phyloP scores from a whole-genome alignment of 805 yeast species.

The Pichia occidentalis region DNA sequence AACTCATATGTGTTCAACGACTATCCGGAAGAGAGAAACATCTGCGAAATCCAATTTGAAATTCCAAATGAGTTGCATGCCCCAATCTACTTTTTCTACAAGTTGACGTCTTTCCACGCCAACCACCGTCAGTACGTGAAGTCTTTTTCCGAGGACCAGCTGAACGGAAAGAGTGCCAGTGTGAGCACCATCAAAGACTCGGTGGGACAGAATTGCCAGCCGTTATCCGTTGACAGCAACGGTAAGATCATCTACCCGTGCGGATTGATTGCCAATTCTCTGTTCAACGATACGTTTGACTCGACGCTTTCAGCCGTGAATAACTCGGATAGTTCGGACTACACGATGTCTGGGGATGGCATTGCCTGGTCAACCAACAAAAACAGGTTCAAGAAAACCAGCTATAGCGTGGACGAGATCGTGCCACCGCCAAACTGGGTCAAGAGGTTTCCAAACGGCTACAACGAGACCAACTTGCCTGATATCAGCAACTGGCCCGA shows the following conservation, averaged over 20 bases:
- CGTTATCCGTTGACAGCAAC: constrained; percentile 41
- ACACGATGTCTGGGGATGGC: constrained; percentile 41
- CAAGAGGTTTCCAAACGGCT: constrained; percentile 65
- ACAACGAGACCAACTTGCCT: constrained; percentile 62
- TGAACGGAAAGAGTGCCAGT: constrained; percentile 66
- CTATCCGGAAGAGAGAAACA: constrained; percentile 40
- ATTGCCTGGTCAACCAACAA: constrained; percentile 72
- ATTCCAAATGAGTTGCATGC: constrained; percentile 67
- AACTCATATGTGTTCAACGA: constrained; percentile 34
- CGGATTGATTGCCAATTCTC: constrained; percentile 74
- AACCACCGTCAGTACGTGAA: constrained; percentile 93
- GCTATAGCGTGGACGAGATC: constrained; percentile 51
- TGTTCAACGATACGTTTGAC: constrained; percentile 71
- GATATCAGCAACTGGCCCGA: constrained; percentile 61
- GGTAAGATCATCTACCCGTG: constrained; percentile 68
- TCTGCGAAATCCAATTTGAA: constrained; percentile 68
- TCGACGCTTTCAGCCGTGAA: constrained; percentile 37
- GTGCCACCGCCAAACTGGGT: constrained; percentile 85
- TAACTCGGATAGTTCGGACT: constrained; percentile 36
- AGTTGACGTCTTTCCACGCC: constrained; percentile 80
- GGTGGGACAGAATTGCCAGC: constrained; percentile 54
- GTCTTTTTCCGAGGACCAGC: constrained; percentile 73
- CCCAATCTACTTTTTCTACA: constrained; percentile 74
- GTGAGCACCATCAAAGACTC: constrained; percentile 46
- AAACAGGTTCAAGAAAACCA: constrained; percentile 55